Base-by-base conservation (phyloP, 345 rosid species). In the Toxicodendron radicans region DNA sequence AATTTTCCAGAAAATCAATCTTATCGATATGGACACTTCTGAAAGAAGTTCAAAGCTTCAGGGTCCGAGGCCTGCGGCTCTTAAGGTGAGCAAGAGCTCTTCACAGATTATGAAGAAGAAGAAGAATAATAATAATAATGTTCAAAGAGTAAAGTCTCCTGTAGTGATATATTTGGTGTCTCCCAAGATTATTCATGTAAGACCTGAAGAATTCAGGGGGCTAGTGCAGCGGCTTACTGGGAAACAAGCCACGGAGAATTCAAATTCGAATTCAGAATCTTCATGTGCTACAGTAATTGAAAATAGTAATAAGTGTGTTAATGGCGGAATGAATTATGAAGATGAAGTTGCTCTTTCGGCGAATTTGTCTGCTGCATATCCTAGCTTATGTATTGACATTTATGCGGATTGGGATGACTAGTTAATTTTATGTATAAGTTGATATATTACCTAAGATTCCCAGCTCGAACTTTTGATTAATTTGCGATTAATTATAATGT, bases 201-300 rank as follows among this genome's bases (percentile, higher is more conserved):
- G 68, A 17, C 83, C 87, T 1, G 84, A 78, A 33, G 84, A 87
- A 24, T 87, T 87, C 75, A 87, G 48, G 87, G 79, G 77, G 32
- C 71, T 78, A 0, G 90, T 85, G 30, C 90, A 87, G 59, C 81
- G 81, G 17, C 88, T 87, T 7, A 87, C 88, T 0, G 88, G 91
- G 7, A 83, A 85, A 51, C 75, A 76, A 66, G 63, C 66, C 7
- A 0, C 18, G 16, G 2, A 43, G 38, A 35, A 24, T n/a, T 30
- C 2, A 10, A 49, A 49, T 49, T 3, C 53, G 1, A 13, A 49
- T 49, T 14, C 35, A 3, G 4, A 64, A 3, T 10, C 43, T n/a
- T 49, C 60, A 32, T 32, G 0, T 3, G 17, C 18, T 33, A 32
- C 3, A 1, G 20, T 56, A 21, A 7, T 33, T 20, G 61, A 33